These are phyloP conservation scores for Penicillium lagena DNA, from an alignment of 495 filamentous ascomycete genomes.

Conservation along the genomic window DNA sequence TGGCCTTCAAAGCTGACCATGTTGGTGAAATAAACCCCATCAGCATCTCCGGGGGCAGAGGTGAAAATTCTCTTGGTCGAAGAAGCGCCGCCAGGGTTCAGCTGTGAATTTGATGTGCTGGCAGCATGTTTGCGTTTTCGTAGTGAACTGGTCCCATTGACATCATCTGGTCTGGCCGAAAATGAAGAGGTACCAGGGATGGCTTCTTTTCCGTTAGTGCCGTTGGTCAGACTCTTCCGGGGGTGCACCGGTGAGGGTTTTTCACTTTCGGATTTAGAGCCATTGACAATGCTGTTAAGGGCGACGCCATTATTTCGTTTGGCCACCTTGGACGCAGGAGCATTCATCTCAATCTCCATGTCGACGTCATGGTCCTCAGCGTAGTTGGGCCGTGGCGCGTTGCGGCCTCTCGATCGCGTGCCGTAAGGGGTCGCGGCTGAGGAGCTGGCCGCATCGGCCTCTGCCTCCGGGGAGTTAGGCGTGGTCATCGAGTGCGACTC, in stretches of 20 bases:
- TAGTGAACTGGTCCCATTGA: constrained; percentile 32
- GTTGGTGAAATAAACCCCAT: constrained; percentile 51
- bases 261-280: constrained; percentile 34
- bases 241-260: constrained; percentile 32
- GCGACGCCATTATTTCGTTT: constrained; percentile 33
- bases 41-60: constrained; percentile 34
- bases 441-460: constrained; percentile 33
- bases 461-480: constrained; percentile 40
- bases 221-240: constrained; percentile 38
- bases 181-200: constrained; percentile 63
- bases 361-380: constrained; percentile 94
- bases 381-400: constrained; percentile 84
- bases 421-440: constrained; percentile 72
- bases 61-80: constrained; percentile 38
- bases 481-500: constrained; percentile 45
- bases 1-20: constrained; percentile 80
- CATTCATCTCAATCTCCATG: constrained; percentile 60
- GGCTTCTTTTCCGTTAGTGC: constrained; percentile 41
- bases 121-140: constrained; percentile 81
- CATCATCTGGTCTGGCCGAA: constrained; percentile 42
- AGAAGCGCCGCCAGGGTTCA: constrained; percentile 28
- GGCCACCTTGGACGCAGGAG: constrained; percentile 37
- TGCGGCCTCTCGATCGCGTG: constrained; percentile 89
- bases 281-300: constrained; percentile 21
- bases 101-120: constrained; percentile 33